Evolutionary conservation across 768 basidiomycete species (phyloP), one percentile per base, ranked within the genome.

Genomic region (Scleroderma citrinum): DNA sequence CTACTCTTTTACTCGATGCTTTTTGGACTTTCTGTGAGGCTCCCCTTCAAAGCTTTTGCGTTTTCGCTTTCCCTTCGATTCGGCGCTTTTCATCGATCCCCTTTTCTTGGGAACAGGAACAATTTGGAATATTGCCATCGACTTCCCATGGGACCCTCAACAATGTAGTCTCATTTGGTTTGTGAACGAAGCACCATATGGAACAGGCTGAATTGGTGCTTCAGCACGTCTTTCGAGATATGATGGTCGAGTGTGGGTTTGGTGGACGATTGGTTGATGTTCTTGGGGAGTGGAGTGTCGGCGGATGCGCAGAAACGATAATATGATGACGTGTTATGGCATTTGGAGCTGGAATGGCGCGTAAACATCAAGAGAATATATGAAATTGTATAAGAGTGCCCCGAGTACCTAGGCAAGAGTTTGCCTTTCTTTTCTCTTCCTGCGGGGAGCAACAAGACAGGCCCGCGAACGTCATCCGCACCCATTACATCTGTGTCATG

Each of bases 371-470:
- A 8, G 20, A 20, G 5, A 35, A 37, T 26, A 42, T 24, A 24
- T 7, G 29, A 53, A n/a, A n/a, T n/a, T 71, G 17, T 57, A 81
- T 82, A 75, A 49, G 66, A 60, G 41, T 40, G 16, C 14, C 50
- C n/a, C n/a, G n/a, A 69, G 37, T 55, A 85, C 87, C 80, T 43
- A 71, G 63, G 56, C 77, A 86, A 3, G 87, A n/a, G n/a, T n/a
- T n/a, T n/a, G 57, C 43, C 71, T 75, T 0, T 83, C 83, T 14
- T 70, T 71, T 58, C 84, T 82, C 44, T 69, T 77, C 55, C 72
- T 80, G n/a, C 84, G 71, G 87, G 87, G 1, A 89, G 62, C 3
- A 90, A 66, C 82, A 85, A 3, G 81, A 72, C 7, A 89, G 59
- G 0, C 67, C n/a, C 64, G 36, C 74, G 76, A 35, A 87, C 64